Evolutionary conservation across 2,329 filamentous ascomycete species (phyloP), one percentile per base, ranked within the genome.

Genomic region (Plenodomus biglobosus): DNA sequence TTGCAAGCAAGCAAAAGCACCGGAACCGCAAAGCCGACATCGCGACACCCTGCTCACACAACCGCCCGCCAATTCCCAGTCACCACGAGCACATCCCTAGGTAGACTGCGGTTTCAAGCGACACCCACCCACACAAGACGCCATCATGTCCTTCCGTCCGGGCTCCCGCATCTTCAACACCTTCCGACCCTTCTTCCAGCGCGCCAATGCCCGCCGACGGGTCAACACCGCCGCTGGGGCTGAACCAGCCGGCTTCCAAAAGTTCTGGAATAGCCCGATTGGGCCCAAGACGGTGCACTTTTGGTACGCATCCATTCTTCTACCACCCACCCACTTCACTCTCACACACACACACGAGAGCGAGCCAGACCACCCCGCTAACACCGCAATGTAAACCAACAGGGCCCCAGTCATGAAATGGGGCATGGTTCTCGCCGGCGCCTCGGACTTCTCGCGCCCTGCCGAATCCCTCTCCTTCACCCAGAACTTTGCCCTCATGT

Each of bases 401-500:
- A 92, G 89, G 90, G 92, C 92, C 38, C 92, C 92, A 49, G 86
- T 96, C 60, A 96, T 96, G 91, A 96, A 71, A 66, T 99, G 94
- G 94, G 85, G 83, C 64, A 81, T 99, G 67, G 94, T 97, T 73
- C 78, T 97, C 59, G 90, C 94, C 61, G 94, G 94, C 70, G 83
- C 95, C 70, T 86, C 90, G 64, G 94, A 99, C 78, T 88, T 99
- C 73, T 82, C 86, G 55, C 91, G 94, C 62, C 94, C 94, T 24
- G 90, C 88, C 55, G 89, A 95, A 74, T 90, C 91, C 74, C 89
- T 99, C 61, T 96, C 92, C 35, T 79, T 96, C 55, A 94, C 89
- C 22, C 92, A 96, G 77, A 99, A 97, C 78, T 80, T 80, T 42
- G 92, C 94, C 50, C 83, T 99, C 62, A 94, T 90, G 70, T 85